phyloP scores from a whole-genome alignment of 768 basidiomycete genomes.

The Tulasnella sp. region DNA sequence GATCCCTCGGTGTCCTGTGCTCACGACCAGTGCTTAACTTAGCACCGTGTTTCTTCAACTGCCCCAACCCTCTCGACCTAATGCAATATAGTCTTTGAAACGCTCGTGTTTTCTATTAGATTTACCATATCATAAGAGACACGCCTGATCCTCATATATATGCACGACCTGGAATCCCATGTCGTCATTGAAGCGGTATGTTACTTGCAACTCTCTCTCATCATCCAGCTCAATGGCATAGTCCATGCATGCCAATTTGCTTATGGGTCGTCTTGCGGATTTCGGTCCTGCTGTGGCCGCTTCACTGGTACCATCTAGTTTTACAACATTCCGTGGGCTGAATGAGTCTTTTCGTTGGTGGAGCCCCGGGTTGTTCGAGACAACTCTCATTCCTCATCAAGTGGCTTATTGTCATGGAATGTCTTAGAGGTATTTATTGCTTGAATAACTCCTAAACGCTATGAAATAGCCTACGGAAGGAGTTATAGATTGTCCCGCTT shows the following conservation, averaged over 20 bases:
- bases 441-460: too few species aligned
- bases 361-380: neutral
- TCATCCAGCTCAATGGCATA: neutral
- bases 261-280: neutral
- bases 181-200: neutral
- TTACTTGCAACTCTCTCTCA: neutral
- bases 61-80: too few species aligned
- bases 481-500: too few species aligned
- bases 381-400: neutral
- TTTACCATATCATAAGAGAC: too few species aligned
- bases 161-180: neutral
- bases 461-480: too few species aligned
- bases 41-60: too few species aligned
- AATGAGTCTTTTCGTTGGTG: neutral
- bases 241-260: neutral
- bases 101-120: too few species aligned
- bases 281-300: conserved; percentile 1
- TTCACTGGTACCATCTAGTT: neutral
- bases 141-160: neutral
- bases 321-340: neutral
- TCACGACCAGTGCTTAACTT: too few species aligned
- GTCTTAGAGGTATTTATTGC: too few species aligned
- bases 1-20: too few species aligned
- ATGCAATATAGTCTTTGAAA: too few species aligned
- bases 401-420: conserved; percentile 4